Conservation (phyloP, 1,284 basidiomycete genomes). For the Inonotus hispidus region DNA sequence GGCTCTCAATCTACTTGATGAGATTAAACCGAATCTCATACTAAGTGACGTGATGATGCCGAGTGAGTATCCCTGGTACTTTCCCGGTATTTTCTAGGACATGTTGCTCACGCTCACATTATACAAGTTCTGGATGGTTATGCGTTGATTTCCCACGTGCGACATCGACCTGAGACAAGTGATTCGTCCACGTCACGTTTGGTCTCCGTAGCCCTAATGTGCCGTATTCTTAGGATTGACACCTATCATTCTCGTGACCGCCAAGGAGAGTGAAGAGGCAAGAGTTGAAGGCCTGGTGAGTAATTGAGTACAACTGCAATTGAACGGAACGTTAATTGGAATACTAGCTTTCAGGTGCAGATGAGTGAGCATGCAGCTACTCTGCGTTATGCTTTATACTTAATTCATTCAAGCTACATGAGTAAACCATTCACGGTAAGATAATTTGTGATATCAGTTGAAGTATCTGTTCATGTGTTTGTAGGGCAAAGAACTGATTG, state of each 20-base stretch:
- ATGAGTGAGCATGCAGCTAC: slow-evolving; percentile 24
- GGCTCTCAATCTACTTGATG: slow-evolving; percentile 29
- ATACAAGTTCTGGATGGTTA: slow-evolving; percentile 21
- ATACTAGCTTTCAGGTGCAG: slow-evolving; percentile 32
- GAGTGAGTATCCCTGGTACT: slow-evolving; percentile 9
- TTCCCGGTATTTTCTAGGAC: not conserved
- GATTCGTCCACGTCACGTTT: not conserved
- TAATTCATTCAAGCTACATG: slow-evolving; percentile 21
- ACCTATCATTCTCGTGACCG: slow-evolving; percentile 29
- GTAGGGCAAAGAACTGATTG: slow-evolving; percentile 33
- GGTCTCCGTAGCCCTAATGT: not conserved
- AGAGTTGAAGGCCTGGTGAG: slow-evolving; percentile 24
- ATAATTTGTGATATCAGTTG: not conserved
- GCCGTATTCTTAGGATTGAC: slow-evolving; percentile 18
- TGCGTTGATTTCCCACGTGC: slow-evolving; percentile 26
- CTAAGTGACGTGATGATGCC: slow-evolving; percentile 39
- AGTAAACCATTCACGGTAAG: slow-evolving; percentile 26
- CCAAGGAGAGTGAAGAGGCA: slow-evolving; percentile 26
- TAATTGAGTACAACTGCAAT: not conserved
- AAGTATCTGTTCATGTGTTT: not conserved
- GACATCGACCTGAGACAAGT: slow-evolving; percentile 21
- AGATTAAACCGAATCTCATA: slow-evolving; percentile 26
- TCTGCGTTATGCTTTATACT: not conserved
- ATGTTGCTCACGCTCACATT: not conserved
- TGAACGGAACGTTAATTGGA: not conserved